Conservation (phyloP, 192 early-diverging fungal genomes). For the Gaertneriomyces semiglobifer region DNA sequence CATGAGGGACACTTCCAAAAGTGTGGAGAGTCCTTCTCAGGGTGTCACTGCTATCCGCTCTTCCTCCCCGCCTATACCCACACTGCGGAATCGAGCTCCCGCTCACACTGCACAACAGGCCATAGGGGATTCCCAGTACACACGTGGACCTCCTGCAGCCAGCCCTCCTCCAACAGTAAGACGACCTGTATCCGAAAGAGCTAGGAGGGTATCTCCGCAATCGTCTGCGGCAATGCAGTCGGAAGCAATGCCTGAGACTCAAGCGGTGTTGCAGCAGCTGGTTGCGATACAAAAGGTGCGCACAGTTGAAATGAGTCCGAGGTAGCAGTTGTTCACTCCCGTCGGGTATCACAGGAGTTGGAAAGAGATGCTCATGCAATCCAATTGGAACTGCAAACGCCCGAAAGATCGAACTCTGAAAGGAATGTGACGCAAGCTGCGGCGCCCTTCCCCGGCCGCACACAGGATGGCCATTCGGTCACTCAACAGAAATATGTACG, state of each 20-base stretch:
- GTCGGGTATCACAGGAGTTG: constrained; percentile 7
- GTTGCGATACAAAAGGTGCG: constrained; percentile 23
- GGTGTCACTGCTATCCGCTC: not conserved
- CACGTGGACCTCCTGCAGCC: no score
- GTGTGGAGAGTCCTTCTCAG: not conserved
- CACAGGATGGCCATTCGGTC: no score
- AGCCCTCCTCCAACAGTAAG: no score
- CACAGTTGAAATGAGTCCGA: no score
- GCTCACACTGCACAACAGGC: not conserved
- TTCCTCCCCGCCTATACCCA: constrained; percentile 14
- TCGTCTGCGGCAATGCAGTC: no score
- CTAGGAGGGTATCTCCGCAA: no score
- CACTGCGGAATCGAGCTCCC: constrained; percentile 3
- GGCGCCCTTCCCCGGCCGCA: no score
- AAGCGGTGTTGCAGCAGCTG: constrained; percentile 18
- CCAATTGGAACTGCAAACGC: constrained; percentile 15
- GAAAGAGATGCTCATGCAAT: constrained; percentile 21
- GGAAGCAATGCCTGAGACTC: not conserved
- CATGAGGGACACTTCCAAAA: not conserved
- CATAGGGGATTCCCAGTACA: no score
- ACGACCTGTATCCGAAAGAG: no score
- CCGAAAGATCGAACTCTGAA: not conserved
- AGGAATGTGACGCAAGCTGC: not conserved
- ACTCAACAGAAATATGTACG: no score
- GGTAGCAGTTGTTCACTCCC: no score